Conservation (phyloP, 2,329 filamentous ascomycete species). For the Exophiala viscosa region DNA sequence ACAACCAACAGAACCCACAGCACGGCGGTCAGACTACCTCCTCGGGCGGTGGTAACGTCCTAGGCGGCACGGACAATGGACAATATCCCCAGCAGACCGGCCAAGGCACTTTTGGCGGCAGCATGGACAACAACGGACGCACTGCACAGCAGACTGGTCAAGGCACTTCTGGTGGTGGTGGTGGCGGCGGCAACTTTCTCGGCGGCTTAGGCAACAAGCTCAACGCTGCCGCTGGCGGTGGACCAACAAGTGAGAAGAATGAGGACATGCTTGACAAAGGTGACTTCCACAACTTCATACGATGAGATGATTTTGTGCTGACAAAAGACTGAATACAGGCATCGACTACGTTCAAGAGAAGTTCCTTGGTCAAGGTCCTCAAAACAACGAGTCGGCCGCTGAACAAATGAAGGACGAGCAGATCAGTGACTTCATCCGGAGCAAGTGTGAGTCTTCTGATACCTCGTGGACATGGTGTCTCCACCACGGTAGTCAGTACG, state of each 20-base stretch:
- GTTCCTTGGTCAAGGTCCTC: slow-evolving; percentile 64
- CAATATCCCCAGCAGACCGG: too few relatives aligned
- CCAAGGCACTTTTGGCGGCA: too few relatives aligned
- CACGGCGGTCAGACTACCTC: slow-evolving; percentile 3
- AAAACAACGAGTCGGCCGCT: slow-evolving; percentile 67
- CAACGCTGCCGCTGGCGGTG: slow-evolving; percentile 69
- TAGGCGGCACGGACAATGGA: too few relatives aligned
- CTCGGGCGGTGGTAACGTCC: too few relatives aligned
- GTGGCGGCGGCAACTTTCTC: slow-evolving; percentile 40
- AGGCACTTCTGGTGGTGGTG: slow-evolving; percentile 28
- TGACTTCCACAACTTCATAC: slow-evolving; percentile 34
- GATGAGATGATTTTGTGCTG: slow-evolving; percentile 3
- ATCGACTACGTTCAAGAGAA: slow-evolving; percentile 77
- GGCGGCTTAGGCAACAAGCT: slow-evolving; percentile 66
- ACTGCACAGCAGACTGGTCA: too few relatives aligned
- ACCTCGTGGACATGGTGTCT: background rate
- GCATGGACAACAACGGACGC: too few relatives aligned
- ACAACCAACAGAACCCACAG: slow-evolving; percentile 11
- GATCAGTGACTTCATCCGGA: slow-evolving; percentile 68
- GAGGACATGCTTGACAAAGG: slow-evolving; percentile 81
- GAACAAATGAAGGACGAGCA: slow-evolving; percentile 83
- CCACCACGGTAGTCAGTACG: too few relatives aligned
- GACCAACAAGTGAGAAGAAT: slow-evolving; percentile 71
- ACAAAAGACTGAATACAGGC: slow-evolving; percentile 44
- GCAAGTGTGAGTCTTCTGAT: slow-evolving; percentile 37